Base-by-base conservation (phyloP, 2,329 filamentous ascomycete genomes). In the Lachnellula willkommii region DNA sequence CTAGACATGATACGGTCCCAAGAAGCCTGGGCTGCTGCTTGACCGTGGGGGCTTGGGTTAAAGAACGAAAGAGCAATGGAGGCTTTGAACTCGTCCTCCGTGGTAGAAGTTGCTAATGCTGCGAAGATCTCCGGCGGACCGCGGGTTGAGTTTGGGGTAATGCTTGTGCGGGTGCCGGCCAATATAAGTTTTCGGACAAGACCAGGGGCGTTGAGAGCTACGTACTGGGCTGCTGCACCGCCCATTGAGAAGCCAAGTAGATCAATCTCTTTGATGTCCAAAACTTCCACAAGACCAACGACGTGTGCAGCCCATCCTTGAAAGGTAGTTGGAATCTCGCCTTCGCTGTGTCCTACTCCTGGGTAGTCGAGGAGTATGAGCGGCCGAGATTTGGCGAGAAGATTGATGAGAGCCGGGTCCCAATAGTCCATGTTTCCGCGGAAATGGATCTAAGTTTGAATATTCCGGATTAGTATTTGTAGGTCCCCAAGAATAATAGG, bases 181-280 rank as follows among this genome's bases (percentile, higher is more conserved):
- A 72, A 51, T 22, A 72, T 65, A 11, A 70, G 52, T 37, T 64
- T 65, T 5, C 65, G 58, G 0, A 72, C 60, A 1, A 66, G 48
- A 1, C 57, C 54, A 11, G 68, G 64, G 3, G 65, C 65, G 15
- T 63, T 60, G 12, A 72, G 59, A 2, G 67, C 66, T 20, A 72
- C 63, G 55, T 65, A 59, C 56, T 72, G 71, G 6, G 64, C 69
- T 1, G 62, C 63, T 35, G 58, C 61, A 9, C 70, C 71, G 12
- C 71, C 70, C 68, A 74, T 70, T 12, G 65, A 69, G 62, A 73
- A 74, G 11, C 72, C 72, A 1, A 74, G 53, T 20, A 73, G 57
- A 49, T 74, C 70, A 48, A 71, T 63, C 52, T 70, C 56, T 1
- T 56, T 20, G 36, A 71, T 57, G 7, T 56, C 47, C 4, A 74